Evolutionary conservation across 495 filamentous ascomycete species (phyloP), one percentile per base, ranked within the genome.

Genomic region (Oidiodendron maius): DNA sequence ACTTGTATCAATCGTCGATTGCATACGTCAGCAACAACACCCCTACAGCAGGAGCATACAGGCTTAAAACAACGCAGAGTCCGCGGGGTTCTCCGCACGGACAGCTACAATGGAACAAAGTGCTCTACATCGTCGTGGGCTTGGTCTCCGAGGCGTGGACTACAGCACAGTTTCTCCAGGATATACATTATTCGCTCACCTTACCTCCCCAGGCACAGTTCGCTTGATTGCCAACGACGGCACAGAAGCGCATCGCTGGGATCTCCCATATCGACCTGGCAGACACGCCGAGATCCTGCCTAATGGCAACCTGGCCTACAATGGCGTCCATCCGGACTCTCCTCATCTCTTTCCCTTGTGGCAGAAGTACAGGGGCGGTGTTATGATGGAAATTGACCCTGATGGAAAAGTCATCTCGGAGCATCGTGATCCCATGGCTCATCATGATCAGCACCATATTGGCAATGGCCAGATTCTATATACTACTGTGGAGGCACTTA

Each of bases 391-490:
- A 44, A 52, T 74, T 18, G 60, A 66, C 40, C 53, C 64, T 0
- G 21, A 40, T 4, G 68, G 71, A 4, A 58, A 67, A 0, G 55
- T 71, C 2, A 25, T 72, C 0, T 60, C 60, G 3, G 62, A 72
- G 36, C 71, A 67, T 40, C 46, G 44, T 11, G 71, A 74, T 51
- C 66, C 67, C 0, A 52, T 64, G 9, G 71, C 64, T 0, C 71
- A 74, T 35, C 70, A 74, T 50, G 71, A 72, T 46, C 71, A 72
- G 36, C 61, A 71, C 49, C 70, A 74, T 46, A 61, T 70, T 16
- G 68, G 60, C 28, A 64, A 72, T 22, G 69, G 71, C 0, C 57
- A 59, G 2, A 36, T 71, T 11, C 60, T 72, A 3, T 74, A 74
- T 40, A 71, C 71, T 8, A 65, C 62, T 0, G 57, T 72, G 1